Conservation (phyloP, 208 protist species). For the Leishmania lainsoni region DNA sequence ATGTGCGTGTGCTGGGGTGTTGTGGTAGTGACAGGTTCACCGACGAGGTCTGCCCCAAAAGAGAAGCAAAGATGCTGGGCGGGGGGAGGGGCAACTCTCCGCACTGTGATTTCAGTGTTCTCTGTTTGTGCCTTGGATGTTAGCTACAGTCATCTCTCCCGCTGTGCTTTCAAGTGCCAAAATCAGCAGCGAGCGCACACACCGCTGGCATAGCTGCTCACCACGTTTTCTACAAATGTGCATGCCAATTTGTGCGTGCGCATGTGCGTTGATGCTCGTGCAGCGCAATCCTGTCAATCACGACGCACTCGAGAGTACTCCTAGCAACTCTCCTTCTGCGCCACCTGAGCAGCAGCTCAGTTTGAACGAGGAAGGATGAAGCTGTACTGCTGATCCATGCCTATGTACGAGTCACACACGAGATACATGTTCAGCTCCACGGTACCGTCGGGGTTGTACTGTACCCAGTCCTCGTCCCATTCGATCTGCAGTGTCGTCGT, state of each 20-base stretch:
- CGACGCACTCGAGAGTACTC: background rate
- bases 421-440: conserved; percentile 80
- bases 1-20: background rate
- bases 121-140: background rate
- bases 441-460: conserved; percentile 27
- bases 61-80: background rate
- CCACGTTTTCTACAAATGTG: background rate
- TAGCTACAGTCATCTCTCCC: background rate
- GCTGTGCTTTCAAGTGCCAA: background rate
- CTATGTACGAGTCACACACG: conserved; percentile 92
- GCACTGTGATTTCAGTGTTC: background rate
- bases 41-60: background rate
- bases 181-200: background rate
- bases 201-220: background rate
- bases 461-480: conserved; percentile 87
- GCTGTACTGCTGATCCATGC: conserved; percentile 89
- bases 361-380: conserved; percentile 60
- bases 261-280: background rate
- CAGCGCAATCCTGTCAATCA: background rate
- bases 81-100: background rate
- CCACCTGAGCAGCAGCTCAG: background rate
- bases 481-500: conserved; percentile 73
- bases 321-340: background rate
- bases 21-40: background rate
- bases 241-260: background rate